Evolutionary conservation across 805 yeast genomes (phyloP).

Genomic region (Brettanomyces anomalus): DNA sequence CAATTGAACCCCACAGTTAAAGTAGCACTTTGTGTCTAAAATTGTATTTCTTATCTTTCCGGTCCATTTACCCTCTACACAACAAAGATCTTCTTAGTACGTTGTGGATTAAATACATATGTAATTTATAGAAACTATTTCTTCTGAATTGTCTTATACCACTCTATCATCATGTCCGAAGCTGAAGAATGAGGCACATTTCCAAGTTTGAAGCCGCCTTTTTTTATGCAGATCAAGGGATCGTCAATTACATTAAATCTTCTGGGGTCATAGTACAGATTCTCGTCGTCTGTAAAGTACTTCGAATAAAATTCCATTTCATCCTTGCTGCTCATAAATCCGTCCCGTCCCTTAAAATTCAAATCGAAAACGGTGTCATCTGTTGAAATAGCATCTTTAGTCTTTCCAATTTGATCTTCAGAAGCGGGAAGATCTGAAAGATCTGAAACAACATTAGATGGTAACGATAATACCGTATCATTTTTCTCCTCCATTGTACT

Average conservation of each 20-base stretch:
- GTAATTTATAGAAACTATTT: neutral
- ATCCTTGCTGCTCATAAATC: constrained; percentile 31
- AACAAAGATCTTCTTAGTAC: too few relatives aligned
- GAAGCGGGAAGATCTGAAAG: too few relatives aligned
- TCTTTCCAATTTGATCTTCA: too few relatives aligned
- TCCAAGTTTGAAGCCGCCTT: constrained; percentile 12
- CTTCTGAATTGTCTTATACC: constrained; percentile 4
- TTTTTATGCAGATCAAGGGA: constrained; percentile 14
- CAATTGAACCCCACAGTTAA: too few relatives aligned
- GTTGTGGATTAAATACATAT: too few relatives aligned
- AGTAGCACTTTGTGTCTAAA: too few relatives aligned
- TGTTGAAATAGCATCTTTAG: neutral
- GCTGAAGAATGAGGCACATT: constrained; percentile 17
- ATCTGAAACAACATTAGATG: too few relatives aligned
- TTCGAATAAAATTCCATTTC: constrained; percentile 32
- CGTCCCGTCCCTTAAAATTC: constrained; percentile 25
- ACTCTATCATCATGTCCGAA: constrained; percentile 13
- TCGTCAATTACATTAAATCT: constrained; percentile 11
- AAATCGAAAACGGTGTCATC: constrained; percentile 16
- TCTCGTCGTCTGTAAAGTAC: constrained; percentile 16
- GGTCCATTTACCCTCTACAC: too few relatives aligned
- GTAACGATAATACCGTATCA: neutral
- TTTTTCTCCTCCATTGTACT: neutral
- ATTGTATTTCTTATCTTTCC: too few relatives aligned
- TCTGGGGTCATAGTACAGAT: constrained; percentile 13